phyloP scores from a whole-genome alignment of 108 stramenopile species.

The Discostella pseudostelligera region DNA sequence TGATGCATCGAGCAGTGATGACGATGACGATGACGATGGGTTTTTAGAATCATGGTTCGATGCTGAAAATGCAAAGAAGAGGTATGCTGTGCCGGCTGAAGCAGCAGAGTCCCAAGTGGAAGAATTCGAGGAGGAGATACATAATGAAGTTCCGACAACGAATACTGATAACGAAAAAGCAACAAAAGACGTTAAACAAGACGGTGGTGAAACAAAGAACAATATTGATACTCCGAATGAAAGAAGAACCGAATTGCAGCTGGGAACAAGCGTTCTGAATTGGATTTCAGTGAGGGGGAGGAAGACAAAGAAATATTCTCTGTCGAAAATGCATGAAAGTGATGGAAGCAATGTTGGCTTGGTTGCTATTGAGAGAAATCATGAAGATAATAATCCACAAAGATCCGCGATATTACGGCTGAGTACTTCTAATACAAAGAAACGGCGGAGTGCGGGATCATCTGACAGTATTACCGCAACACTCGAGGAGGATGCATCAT shows the following conservation, averaged over 20 bases:
- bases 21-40: constrained; percentile 20
- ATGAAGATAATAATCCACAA: not conserved
- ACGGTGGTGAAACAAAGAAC: not conserved
- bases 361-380: not conserved
- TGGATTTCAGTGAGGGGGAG: constrained; percentile 17
- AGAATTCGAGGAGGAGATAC: not conserved
- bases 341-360: not conserved
- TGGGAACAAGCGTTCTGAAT: constrained; percentile 14
- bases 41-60: constrained; percentile 35
- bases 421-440: not conserved
- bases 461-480: constrained; percentile 9
- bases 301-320: not conserved
- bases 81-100: not conserved
- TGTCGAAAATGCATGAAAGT: not conserved
- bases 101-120: not conserved
- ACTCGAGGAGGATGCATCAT: not conserved
- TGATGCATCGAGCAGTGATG: not conserved
- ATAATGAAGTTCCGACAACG: not conserved
- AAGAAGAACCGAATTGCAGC: not conserved
- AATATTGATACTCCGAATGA: not conserved
- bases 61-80: not conserved
- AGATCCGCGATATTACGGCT: not conserved
- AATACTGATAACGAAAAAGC: too few species aligned
- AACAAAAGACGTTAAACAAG: not conserved
- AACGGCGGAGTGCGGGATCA: not conserved